Percentiles rank a stretch among this genome's conserved stretches.
Evolutionary conservation across 1,139 yeast species (phyloP).

Genomic region (Yamadazyma diddensiae): DNA sequence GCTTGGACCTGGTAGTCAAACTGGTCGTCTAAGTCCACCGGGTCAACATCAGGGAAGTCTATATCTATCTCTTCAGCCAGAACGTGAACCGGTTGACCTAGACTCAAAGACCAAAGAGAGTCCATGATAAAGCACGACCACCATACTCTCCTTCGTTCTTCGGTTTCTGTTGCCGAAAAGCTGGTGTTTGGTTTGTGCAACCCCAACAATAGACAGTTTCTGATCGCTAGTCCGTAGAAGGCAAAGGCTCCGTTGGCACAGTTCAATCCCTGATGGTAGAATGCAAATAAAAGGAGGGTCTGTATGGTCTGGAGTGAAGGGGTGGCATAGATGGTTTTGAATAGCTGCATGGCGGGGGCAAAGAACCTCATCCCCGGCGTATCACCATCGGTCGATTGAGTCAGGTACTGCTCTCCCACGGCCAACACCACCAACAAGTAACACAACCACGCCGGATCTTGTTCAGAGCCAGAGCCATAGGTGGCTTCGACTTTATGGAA

Average conservation of each 20-base stretch:
- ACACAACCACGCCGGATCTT: slow-evolving; percentile 12
- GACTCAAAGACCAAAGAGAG: slow-evolving; percentile 12
- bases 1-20: slow-evolving; percentile 9
- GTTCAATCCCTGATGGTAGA: slow-evolving; percentile 14
- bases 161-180: slow-evolving; percentile 5
- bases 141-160: slow-evolving; percentile 13
- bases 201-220: slow-evolving; percentile 12
- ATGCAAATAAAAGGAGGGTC: slow-evolving; percentile 12
- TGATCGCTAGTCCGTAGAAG: slow-evolving; percentile 12
- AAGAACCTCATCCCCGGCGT: slow-evolving; percentile 14
- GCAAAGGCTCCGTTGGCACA: slow-evolving; percentile 10
- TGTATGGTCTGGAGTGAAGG: slow-evolving; percentile 11
- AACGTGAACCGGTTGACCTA: slow-evolving; percentile 13
- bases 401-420: slow-evolving; percentile 13
- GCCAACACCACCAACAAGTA: slow-evolving; percentile 11
- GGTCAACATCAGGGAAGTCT: slow-evolving; percentile 8
- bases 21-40: slow-evolving; percentile 7
- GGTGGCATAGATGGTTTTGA: slow-evolving; percentile 9
- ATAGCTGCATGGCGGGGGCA: slow-evolving; percentile 10
- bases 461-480: slow-evolving; percentile 8
- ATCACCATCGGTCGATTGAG: slow-evolving; percentile 13
- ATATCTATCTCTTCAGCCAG: slow-evolving; percentile 10
- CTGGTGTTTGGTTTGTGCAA: slow-evolving; percentile 7
- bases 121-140: slow-evolving; percentile 14
- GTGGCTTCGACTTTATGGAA: slow-evolving; percentile 9